Base-by-base conservation (phyloP, 1,139 yeast species). In the Candida frijolesensis region DNA sequence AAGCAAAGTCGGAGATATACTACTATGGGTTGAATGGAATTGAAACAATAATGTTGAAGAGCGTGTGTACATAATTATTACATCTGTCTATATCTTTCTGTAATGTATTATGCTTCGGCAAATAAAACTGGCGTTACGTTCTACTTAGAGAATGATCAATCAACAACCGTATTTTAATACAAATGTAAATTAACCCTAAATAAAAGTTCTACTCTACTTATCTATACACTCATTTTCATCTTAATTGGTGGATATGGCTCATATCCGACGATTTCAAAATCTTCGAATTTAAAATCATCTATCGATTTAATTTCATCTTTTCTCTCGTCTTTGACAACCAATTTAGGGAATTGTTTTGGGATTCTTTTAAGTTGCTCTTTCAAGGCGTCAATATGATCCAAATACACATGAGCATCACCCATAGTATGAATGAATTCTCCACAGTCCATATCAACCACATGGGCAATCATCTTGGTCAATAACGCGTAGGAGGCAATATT, bases 351-450 rank as follows among this genome's bases (percentile, higher is more conserved):
- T 29, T 67, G 66, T 54, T 85, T 79, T 16, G 99, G 98, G 16
- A 68, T 70, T 68, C 99, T 83, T 42, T 72, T 66, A 16, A 89
- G 68, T 68, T 95, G 99, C 58, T 83, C 86, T 58, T 85, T 80
- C 57, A 94, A 78, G 1, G 98, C 97, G 51, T 91, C 97, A 19
- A 92, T 82, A 65, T 94, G 99, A 66, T 94, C 96, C 55, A 83
- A 80, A 65, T 94, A 94, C 12, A 94, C 95, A 64, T 94, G 99
- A 1, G 97, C 89, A 68, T 94, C 99, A 18, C 99, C 99, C 84
- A 94, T 74, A 14, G 96, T 91, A 65, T 94, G 99, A 53, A 92
- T 82, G 58, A 94, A 89, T 60, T 92, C 98, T 32, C 98, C 98
- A 58, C 96, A 87, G 60, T 91, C 96, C 88, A 92, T 85, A 57